Evolutionary conservation across 257 asterid genomes (phyloP).

Genomic region (Scutellaria galericulata): DNA sequence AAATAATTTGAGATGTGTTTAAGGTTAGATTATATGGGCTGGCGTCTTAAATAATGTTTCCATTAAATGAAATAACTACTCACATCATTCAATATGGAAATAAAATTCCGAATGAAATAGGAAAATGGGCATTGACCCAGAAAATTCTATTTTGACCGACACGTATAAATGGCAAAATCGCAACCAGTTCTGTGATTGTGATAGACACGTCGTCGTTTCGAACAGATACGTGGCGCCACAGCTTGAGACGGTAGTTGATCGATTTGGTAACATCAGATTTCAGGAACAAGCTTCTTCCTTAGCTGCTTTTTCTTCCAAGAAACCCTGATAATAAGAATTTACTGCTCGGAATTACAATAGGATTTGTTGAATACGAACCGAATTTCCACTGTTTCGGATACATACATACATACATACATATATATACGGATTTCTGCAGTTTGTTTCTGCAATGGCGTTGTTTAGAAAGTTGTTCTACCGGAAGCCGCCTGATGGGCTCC

Average conservation of each 20-base stretch:
- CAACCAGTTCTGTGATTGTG: too few relatives aligned
- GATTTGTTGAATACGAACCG: constrained; percentile 31
- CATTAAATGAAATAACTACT: too few relatives aligned
- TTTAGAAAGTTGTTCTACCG: constrained; percentile 80
- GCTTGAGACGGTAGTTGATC: constrained; percentile 37
- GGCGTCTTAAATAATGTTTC: too few relatives aligned
- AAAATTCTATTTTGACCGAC: not conserved
- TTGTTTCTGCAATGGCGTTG: constrained; percentile 50
- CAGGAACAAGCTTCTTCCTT: constrained; percentile 27
- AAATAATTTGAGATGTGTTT: too few relatives aligned
- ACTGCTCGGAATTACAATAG: constrained; percentile 21
- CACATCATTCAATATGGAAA: too few relatives aligned
- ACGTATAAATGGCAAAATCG: not conserved
- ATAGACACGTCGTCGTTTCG: constrained; percentile 36
- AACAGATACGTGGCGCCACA: constrained; percentile 39
- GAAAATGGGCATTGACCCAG: too few relatives aligned
- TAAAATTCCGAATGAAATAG: too few relatives aligned
- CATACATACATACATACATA: not conserved
- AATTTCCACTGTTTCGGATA: constrained; percentile 9
- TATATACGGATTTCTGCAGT: constrained; percentile 31
- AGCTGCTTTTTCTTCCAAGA: constrained; percentile 35
- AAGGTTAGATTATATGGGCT: too few relatives aligned
- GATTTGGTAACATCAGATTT: constrained; percentile 31
- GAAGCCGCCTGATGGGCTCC: constrained; percentile 93
- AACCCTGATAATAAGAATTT: constrained; percentile 25